Conservation (phyloP, 106 monocot species). For the Platanthera zijinensis region DNA sequence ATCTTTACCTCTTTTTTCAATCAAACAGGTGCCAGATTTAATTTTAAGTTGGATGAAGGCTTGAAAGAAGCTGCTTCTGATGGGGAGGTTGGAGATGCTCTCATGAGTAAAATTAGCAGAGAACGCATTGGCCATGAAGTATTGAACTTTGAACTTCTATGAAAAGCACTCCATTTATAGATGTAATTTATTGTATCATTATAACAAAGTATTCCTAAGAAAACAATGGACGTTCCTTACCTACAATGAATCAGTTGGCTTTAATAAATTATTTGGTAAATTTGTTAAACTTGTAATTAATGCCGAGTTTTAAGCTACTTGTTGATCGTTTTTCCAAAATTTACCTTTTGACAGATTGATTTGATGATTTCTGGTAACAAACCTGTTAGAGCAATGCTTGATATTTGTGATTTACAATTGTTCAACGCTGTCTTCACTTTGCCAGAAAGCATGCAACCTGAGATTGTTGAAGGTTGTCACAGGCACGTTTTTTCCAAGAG, state of each 20-base stretch:
- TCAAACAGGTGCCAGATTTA: conserved; percentile 76
- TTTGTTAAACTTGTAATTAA: not conserved
- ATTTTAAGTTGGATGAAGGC: conserved; percentile 71
- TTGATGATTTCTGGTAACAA: conserved; percentile 79
- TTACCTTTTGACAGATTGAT: conserved; percentile 48
- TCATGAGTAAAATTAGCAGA: conserved; percentile 84
- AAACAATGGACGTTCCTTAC: not conserved
- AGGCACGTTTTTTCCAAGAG: conserved; percentile 30
- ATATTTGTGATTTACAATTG: conserved; percentile 65
- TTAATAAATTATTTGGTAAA: not conserved
- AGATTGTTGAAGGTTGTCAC: conserved; percentile 38
- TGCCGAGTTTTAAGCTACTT: not conserved
- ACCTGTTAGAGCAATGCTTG: conserved; percentile 67
- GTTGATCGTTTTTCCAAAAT: conserved; percentile 2
- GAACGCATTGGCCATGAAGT: conserved; percentile 98
- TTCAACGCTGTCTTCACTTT: conserved; percentile 72
- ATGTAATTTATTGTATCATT: not conserved
- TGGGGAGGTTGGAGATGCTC: conserved; percentile 71
- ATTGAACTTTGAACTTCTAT: conserved; percentile 5
- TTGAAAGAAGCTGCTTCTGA: conserved; percentile 74
- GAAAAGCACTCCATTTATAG: not conserved
- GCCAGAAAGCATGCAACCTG: conserved; percentile 47
- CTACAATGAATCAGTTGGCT: not conserved
- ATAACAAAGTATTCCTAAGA: not conserved
- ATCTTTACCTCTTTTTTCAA: not conserved